Base-by-base conservation (phyloP, 2,329 filamentous ascomycete species). In the Penicillium corylophilum region DNA sequence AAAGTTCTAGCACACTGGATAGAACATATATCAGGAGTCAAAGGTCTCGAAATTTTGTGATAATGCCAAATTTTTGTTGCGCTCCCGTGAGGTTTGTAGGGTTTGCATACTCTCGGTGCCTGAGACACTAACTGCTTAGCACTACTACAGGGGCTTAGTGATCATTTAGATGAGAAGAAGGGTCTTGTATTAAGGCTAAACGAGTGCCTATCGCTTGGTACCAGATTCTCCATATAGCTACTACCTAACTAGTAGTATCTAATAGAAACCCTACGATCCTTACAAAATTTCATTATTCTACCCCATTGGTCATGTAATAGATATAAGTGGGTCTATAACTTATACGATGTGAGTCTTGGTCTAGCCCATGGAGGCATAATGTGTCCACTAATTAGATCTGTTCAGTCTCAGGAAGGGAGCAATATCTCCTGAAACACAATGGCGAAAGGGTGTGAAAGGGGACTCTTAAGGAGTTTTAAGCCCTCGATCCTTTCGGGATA, bases 21-120 rank as follows among this genome's bases (percentile, higher is more conserved):
- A 35, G 22, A 31, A 49, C 41, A 42, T 49, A 39, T 55, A 50
- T 45, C 43, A 36, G 23, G 15, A 55, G 4, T 50, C 52, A 5
- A 38, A 51, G 10, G 16, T 51, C 45, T 42, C 45, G 36, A 50
- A 51, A 51, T 54, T 54, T 56, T 49, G 33, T 16, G 44, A 41
- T 31, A 31, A 55, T 47, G 36, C 53, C 29, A 46, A 46, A 48
- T 20, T 40, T 45, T 46, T 35, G 29, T 23, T 45, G 43, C 38
- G 39, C 20, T 45, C 23, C 23, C 23, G n/a, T n/a, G 12, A 51
- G 31, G 45, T 52, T 50, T 55, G 45, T 41, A 40, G 18, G n/a
- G 40, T 52, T 50, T 52, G 47, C 46, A 55, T 52, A 35, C 13
- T 36, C 10, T 49, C 18, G 5, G n/a, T 55, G 45, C 52, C 53